These are phyloP conservation scores for Paramecium tetraurelia DNA, from an alignment of 73 alveolate genomes.

Conservation along the genomic window DNA sequence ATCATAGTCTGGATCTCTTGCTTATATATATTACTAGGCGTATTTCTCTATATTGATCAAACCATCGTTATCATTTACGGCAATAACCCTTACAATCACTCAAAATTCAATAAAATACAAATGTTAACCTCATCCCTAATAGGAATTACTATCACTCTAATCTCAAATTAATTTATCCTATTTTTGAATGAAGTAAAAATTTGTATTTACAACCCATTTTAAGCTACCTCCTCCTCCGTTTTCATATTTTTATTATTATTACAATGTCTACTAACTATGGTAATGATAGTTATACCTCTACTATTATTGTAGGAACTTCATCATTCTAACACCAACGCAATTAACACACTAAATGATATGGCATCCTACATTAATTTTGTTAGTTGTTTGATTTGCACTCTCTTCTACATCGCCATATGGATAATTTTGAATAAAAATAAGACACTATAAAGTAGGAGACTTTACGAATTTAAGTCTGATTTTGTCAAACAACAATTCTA, in stretches of 20 bases:
- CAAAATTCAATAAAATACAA: neutral
- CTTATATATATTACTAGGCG: neutral
- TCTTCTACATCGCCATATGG: neutral
- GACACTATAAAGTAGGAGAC: neutral
- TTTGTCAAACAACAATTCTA: neutral
- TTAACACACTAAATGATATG: neutral
- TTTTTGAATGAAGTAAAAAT: slow-evolving; percentile 2
- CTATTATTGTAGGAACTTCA: neutral
- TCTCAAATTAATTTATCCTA: neutral
- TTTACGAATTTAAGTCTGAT: neutral
- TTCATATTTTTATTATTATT: neutral
- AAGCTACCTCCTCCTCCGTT: neutral
- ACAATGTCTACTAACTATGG: neutral
- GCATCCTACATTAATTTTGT: neutral
- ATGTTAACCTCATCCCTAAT: neutral
- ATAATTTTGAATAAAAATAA: neutral
- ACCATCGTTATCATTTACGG: neutral
- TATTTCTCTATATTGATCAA: neutral
- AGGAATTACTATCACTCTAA: neutral
- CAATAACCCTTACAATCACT: neutral
- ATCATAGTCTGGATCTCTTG: neutral
- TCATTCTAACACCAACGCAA: neutral
- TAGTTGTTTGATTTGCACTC: neutral
- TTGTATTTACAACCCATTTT: neutral
- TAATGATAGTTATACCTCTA: neutral